Evolutionary conservation across 208 protist genomes (phyloP).

Genomic region (Trypanosoma cruzi): DNA sequence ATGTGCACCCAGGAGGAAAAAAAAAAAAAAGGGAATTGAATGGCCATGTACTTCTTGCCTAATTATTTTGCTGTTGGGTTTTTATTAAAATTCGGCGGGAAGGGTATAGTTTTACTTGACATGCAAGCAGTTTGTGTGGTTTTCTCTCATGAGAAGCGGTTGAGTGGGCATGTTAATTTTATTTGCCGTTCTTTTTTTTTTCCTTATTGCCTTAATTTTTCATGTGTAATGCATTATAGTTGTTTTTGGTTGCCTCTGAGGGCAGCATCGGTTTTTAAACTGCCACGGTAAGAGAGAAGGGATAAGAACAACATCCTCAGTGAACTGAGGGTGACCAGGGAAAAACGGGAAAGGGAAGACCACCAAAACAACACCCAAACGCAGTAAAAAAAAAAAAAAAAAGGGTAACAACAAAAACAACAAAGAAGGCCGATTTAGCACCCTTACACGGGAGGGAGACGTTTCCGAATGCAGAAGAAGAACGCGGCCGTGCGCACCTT

Average conservation of each 20-base stretch:
- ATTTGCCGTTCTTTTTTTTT: conserved; percentile 15
- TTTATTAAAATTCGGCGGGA: too few relatives aligned
- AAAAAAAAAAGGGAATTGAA: too few relatives aligned
- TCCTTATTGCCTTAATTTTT: conserved; percentile 15
- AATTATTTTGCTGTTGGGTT: too few relatives aligned
- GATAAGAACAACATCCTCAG: neutral
- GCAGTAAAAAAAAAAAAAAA: conserved; percentile 26
- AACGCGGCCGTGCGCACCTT: conserved; percentile 5
- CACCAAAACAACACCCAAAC: conserved; percentile 7
- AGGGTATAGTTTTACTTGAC: too few relatives aligned
- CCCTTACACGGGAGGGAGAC: too few relatives aligned
- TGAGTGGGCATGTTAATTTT: too few relatives aligned
- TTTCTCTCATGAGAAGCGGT: too few relatives aligned
- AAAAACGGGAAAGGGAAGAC: neutral
- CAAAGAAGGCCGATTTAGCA: neutral
- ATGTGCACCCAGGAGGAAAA: too few relatives aligned
- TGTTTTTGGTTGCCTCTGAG: conserved; percentile 12
- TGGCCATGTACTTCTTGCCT: too few relatives aligned
- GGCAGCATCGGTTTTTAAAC: conserved; percentile 33
- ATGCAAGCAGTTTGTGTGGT: too few relatives aligned
- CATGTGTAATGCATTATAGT: neutral
- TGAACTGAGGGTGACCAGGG: neutral
- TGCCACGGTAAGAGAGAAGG: neutral
- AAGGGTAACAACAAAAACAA: neutral
- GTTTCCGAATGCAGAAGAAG: conserved; percentile 5